phyloP scores from a whole-genome alignment of 2,329 filamentous ascomycete genomes.

The Talaromyces sp. region DNA sequence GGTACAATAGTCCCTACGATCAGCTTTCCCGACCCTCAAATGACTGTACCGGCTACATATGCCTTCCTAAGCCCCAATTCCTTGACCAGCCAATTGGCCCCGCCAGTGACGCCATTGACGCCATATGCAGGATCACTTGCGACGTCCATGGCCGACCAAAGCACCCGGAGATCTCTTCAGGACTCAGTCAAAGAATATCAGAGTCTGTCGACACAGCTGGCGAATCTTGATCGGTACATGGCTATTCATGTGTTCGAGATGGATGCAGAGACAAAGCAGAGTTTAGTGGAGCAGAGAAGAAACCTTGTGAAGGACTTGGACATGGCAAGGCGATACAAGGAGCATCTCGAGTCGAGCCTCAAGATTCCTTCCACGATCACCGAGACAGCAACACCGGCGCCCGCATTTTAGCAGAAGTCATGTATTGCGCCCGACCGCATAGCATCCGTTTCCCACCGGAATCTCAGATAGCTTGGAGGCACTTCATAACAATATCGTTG shows the following conservation, averaged over 20 bases:
- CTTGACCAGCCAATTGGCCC: background rate
- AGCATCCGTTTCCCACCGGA: background rate
- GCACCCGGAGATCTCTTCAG: constrained; percentile 24
- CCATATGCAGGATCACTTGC: constrained; percentile 14
- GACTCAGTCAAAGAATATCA: constrained; percentile 27
- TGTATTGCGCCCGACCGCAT: background rate
- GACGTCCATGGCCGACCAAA: constrained; percentile 14
- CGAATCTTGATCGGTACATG: constrained; percentile 35
- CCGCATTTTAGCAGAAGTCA: background rate
- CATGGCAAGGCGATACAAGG: constrained; percentile 31
- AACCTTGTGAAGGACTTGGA: constrained; percentile 35
- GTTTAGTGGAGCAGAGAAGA: constrained; percentile 33
- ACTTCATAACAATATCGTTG: background rate
- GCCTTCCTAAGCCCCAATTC: constrained; percentile 5
- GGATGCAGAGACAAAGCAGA: constrained; percentile 28
- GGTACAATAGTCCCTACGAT: background rate
- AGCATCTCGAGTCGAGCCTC: constrained; percentile 28
- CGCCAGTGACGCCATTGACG: constrained; percentile 7
- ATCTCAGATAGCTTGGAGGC: background rate
- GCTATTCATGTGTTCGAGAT: constrained; percentile 36
- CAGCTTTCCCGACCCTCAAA: background rate
- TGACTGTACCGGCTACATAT: constrained; percentile 9
- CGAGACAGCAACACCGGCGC: background rate
- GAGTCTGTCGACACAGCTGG: constrained; percentile 29
- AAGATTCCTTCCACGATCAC: constrained; percentile 4